Evolutionary conservation across 1,284 basidiomycete genomes (phyloP).

Genomic region (Gymnopus androsaceus): DNA sequence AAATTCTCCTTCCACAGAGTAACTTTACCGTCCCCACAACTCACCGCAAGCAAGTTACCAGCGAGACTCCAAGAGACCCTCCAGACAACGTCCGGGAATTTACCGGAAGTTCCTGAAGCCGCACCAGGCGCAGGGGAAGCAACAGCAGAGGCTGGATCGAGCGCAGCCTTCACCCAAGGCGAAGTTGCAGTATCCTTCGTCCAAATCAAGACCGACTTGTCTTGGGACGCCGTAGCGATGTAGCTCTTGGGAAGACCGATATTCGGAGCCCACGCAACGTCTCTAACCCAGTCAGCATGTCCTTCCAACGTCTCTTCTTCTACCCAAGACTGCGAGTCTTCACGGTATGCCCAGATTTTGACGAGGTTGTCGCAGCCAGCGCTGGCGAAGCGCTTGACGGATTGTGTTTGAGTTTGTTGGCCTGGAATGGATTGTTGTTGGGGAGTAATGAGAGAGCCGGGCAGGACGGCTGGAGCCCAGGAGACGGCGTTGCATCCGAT

Average conservation of each 20-base stretch:
- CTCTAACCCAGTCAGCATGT: constrained; percentile 96
- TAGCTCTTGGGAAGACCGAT: constrained; percentile 94
- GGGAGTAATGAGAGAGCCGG: constrained; percentile 79
- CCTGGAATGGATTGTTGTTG: constrained; percentile 48
- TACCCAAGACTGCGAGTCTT: constrained; percentile 80
- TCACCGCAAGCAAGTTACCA: constrained; percentile 95
- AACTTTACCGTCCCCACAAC: constrained; percentile 97
- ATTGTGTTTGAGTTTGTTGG: constrained; percentile 43
- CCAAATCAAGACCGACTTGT: constrained; percentile 94
- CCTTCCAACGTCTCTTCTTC: constrained; percentile 89
- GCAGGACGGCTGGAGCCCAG: constrained; percentile 93
- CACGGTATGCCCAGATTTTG: constrained; percentile 89
- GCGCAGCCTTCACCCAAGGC: constrained; percentile 83
- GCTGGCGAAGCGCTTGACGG: constrained; percentile 87
- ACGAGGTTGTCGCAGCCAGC: constrained; percentile 97
- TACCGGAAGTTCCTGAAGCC: constrained; percentile 56
- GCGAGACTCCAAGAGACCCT: constrained; percentile 96
- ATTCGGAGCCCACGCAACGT: constrained; percentile 97
- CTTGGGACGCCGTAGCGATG: constrained; percentile 95
- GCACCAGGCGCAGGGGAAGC: constrained; percentile 45
- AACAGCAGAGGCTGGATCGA: constrained; percentile 73
- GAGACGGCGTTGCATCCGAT: constrained; percentile 97
- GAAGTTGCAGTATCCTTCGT: constrained; percentile 80
- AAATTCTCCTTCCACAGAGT: constrained; percentile 98
- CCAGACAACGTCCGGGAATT: constrained; percentile 97